Percentiles rank a stretch among this genome's conserved stretches.
These are phyloP conservation scores for Marasmius tenuissimus DNA, from an alignment of 1,284 basidiomycete species.

Conservation along the genomic window DNA sequence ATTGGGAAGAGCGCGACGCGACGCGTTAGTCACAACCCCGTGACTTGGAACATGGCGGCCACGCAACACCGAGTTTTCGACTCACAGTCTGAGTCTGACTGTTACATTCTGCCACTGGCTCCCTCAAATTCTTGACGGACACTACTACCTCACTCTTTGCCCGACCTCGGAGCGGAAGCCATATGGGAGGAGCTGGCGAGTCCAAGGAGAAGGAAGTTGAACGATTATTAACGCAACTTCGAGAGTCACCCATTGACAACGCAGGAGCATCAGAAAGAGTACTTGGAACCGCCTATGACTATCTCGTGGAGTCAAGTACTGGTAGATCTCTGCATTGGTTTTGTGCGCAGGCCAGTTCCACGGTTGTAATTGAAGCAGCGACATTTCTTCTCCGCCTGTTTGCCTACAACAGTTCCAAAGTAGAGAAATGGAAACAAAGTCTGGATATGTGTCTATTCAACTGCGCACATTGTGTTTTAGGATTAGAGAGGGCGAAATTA, in stretches of 20 bases:
- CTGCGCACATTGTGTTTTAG: conserved; percentile 70
- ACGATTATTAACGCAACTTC: conserved; percentile 43
- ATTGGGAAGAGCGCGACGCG: no score
- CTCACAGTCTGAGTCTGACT: no score
- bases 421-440: conserved; percentile 62
- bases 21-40: no score
- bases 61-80: no score
- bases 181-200: conserved; percentile 14
- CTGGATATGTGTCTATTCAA: conserved; percentile 54
- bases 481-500: conserved; percentile 62
- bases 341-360: conserved; percentile 54
- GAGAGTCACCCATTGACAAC: conserved; percentile 55
- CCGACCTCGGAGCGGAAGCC: background rate
- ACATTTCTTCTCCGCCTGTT: conserved; percentile 79
- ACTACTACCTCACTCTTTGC: background rate
- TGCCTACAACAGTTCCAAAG: conserved; percentile 66
- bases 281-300: conserved; percentile 53
- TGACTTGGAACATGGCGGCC: no score
- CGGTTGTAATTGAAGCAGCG: conserved; percentile 56
- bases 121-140: background rate
- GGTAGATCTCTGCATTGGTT: conserved; percentile 68
- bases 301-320: conserved; percentile 48
- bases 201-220: conserved; percentile 38
- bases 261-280: conserved; percentile 46
- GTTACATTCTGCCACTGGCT: background rate